Conservation (phyloP, 768 basidiomycete genomes). For the Clitopilus hobsonii region DNA sequence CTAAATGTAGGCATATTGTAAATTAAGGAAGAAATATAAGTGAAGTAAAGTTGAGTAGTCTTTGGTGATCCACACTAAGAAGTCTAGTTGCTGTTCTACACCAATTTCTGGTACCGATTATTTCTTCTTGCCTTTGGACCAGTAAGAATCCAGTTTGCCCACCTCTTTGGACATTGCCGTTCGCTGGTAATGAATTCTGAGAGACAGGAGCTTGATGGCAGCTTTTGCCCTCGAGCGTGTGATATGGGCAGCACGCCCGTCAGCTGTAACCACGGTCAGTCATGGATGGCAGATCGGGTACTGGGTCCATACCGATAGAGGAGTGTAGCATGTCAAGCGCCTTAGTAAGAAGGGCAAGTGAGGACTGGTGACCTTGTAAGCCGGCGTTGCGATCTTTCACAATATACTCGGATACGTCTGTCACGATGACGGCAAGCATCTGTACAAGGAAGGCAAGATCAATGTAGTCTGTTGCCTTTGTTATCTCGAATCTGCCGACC, state of each 20-base stretch:
- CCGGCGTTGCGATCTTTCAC: slow-evolving; percentile 34
- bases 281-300: not conserved
- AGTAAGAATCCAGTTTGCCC: slow-evolving; percentile 13
- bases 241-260: slow-evolving; percentile 69
- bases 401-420: slow-evolving; percentile 55
- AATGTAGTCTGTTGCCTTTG: slow-evolving; percentile 57
- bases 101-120: not conserved
- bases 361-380: slow-evolving; percentile 26
- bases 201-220: slow-evolving; percentile 55
- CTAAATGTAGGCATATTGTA: not conserved
- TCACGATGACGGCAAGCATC: slow-evolving; percentile 56
- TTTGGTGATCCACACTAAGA: no score
- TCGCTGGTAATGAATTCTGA: slow-evolving; percentile 64
- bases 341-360: slow-evolving; percentile 43
- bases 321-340: slow-evolving; percentile 51
- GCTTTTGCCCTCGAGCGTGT: slow-evolving; percentile 75
- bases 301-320: slow-evolving; percentile 49
- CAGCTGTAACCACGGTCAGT: slow-evolving; percentile 38
- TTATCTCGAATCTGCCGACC: slow-evolving; percentile 47
- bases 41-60: not conserved
- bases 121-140: slow-evolving; percentile 9
- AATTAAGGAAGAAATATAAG: not conserved
- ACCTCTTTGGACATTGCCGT: slow-evolving; percentile 14
- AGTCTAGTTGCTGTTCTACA: not conserved
- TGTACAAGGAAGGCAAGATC: slow-evolving; percentile 50